Base-by-base conservation (phyloP, 2,329 filamentous ascomycete species). In the Nigrospora osmanthi region DNA sequence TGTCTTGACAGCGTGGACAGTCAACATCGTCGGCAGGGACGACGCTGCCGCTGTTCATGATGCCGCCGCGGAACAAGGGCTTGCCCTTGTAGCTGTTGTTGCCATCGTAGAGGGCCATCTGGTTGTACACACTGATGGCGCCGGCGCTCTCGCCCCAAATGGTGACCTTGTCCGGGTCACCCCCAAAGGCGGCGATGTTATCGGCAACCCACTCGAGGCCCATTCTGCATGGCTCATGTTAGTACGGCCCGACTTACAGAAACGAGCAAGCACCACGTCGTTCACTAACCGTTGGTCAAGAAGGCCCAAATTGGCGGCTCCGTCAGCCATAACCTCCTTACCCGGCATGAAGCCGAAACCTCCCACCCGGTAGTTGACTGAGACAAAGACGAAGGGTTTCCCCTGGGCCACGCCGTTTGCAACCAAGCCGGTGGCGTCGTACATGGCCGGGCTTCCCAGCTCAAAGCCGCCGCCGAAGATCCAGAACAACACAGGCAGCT, bases 91-190 rank as follows among this genome's bases (percentile, higher is more conserved):
- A 89, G 1, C 70, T 81, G 58, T 80, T 78, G 60, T 91, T 71
- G 7, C 87, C 87, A 32, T 80, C 76, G 52, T 87, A 89, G 11
- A 90, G 68, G 1, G 79, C 68, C 77, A 89, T 88, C 53, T 91
- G 87, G 55, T 89, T 78, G 40, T 85, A 76, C 1, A 87, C 84
- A 0, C 84, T 89, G 49, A 89, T 88, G 13, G 80, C 68, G 1
- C 83, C 83, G 0, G 84, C 82, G 2, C 76, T 81, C 58, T 90
- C 81, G 23, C 87, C 87, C 82, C 83, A 89, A 47, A 91, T 83
- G 0, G 85, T 90, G 6, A 90, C 85, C 59, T 85, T 85, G n/a
- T 71, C 69, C 0, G 85, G 82, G 35, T 48, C 86, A 13, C 88
- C 88, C 11, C 88, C 88, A 57, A 93, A 94, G 0, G 78, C 72